phyloP scores from a whole-genome alignment of 345 rosid genomes.

The Rubroshorea leprosula region DNA sequence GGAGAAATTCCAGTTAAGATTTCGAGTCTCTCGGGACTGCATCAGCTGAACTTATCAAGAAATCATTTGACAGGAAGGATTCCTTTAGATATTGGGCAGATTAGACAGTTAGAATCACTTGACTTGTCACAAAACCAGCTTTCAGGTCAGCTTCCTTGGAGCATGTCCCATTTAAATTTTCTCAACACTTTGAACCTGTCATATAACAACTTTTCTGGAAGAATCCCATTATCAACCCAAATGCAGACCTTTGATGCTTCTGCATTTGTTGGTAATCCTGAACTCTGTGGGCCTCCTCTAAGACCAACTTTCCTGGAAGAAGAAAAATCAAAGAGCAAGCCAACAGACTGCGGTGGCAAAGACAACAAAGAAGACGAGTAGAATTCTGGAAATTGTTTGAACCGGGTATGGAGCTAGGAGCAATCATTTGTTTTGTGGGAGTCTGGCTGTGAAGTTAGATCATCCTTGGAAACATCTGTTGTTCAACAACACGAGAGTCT shows the following conservation, averaged over 20 bases:
- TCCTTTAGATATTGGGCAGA: background rate
- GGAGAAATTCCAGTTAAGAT: background rate
- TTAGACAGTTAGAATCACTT: background rate
- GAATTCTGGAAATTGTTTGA: background rate
- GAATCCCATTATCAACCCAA: background rate
- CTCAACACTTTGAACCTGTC: background rate
- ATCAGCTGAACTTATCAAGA: background rate
- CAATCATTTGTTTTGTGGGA: background rate
- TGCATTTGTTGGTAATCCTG: background rate
- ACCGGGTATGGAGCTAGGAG: background rate
- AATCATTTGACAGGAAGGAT: background rate
- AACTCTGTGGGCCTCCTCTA: background rate
- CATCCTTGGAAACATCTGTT: background rate
- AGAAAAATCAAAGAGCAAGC: background rate
- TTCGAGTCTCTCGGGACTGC: background rate
- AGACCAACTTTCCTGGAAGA: background rate
- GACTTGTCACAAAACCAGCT: background rate
- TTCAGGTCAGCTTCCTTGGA: constrained; percentile 1
- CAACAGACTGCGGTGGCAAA: background rate
- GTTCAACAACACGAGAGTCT: background rate
- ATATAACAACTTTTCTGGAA: background rate
- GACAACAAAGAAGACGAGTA: background rate
- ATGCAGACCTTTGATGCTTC: background rate
- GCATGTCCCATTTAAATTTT: background rate
- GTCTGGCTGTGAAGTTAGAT: background rate